Conservation (phyloP, 345 rosid species). For the Cardamine resedifolia region DNA sequence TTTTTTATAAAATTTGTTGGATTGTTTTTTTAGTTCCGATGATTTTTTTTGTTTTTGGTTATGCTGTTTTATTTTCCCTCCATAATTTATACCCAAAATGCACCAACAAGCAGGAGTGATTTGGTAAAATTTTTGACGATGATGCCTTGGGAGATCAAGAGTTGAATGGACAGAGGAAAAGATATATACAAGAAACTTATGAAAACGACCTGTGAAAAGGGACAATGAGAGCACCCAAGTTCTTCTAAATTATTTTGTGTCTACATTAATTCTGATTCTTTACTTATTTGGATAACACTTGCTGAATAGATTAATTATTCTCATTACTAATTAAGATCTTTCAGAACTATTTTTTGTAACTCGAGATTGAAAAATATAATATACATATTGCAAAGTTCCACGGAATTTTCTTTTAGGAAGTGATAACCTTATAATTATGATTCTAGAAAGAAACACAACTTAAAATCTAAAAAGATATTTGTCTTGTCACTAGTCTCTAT, state of each 20-base stretch:
- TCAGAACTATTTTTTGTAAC: slow-evolving; percentile 14
- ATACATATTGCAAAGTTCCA: background rate
- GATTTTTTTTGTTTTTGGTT: background rate
- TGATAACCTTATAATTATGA: slow-evolving; percentile 24
- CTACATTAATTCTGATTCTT: slow-evolving; percentile 12
- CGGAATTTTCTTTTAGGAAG: slow-evolving; percentile 19
- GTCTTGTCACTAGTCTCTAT: slow-evolving; percentile 37
- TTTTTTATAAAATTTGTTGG: too few species aligned
- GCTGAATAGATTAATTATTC: slow-evolving; percentile 21
- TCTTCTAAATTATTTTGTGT: background rate
- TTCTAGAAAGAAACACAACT: slow-evolving; percentile 30
- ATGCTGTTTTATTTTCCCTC: background rate
- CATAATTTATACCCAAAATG: background rate
- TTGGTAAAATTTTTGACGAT: background rate
- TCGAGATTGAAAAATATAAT: background rate
- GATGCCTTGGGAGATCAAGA: slow-evolving; percentile 9
- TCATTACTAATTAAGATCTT: slow-evolving; percentile 11
- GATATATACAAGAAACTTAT: slow-evolving; percentile 11
- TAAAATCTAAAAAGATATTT: slow-evolving; percentile 37
- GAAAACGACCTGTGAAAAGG: slow-evolving; percentile 18
- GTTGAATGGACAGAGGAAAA: slow-evolving; percentile 5
- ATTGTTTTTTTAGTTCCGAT: too few species aligned
- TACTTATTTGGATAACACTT: background rate
- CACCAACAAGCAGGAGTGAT: background rate
- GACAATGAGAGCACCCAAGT: slow-evolving; percentile 21